Evolutionary conservation across 2,329 filamentous ascomycete species (phyloP).

Genomic region (Ophiostoma triangulosporum): DNA sequence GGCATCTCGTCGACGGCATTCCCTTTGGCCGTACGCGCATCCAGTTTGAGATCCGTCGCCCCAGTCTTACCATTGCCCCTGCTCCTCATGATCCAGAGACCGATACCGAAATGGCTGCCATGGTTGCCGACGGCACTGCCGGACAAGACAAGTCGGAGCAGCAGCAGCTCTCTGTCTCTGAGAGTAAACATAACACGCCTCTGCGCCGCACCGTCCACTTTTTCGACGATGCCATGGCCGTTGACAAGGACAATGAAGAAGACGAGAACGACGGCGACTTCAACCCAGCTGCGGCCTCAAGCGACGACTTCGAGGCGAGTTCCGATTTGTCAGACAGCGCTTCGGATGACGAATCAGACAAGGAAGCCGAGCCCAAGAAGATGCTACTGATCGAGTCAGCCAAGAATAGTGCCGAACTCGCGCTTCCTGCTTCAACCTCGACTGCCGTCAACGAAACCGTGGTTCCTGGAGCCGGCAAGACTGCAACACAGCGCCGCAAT

Average conservation of each 20-base stretch:
- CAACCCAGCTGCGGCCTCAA: no score
- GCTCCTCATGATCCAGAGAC: background rate
- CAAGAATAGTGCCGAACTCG: background rate
- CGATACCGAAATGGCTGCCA: background rate
- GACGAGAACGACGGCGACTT: background rate
- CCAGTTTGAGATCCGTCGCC: background rate
- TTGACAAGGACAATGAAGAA: background rate
- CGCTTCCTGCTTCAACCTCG: background rate
- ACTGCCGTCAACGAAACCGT: background rate
- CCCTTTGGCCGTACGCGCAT: constrained; percentile 59
- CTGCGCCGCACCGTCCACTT: background rate
- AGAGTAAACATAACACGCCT: constrained; percentile 14
- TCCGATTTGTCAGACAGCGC: no score
- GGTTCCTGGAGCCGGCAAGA: background rate
- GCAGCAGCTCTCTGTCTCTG: constrained; percentile 27
- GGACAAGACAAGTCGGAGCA: constrained; percentile 22
- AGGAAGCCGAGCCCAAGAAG: background rate
- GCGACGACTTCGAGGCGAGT: no score
- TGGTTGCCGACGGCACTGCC: constrained; percentile 16
- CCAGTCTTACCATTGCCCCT: background rate
- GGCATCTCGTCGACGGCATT: constrained; percentile 72
- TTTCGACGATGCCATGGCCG: background rate
- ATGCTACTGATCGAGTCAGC: background rate
- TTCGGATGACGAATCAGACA: background rate
- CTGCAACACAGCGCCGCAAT: background rate